Evolutionary conservation across 2,329 filamentous ascomycete genomes (phyloP).

Genomic region (Cladophialophora exuberans): DNA sequence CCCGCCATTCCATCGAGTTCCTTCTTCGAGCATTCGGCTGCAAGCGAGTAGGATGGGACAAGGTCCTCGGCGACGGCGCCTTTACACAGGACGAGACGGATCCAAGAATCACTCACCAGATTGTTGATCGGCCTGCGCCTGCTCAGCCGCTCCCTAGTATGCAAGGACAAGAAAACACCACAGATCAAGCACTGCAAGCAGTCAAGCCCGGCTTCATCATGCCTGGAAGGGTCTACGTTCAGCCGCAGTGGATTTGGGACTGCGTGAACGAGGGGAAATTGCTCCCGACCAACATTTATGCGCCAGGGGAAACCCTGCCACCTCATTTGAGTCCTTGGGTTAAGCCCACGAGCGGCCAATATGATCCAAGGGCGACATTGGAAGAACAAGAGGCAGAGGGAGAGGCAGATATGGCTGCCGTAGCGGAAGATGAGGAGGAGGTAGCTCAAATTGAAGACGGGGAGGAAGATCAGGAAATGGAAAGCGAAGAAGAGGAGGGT

Average conservation of each 20-base stretch:
- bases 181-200: conserved; percentile 35
- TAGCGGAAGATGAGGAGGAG: conserved; percentile 47
- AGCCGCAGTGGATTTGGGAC: conserved; percentile 99
- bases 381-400: conserved; percentile 86
- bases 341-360: conserved; percentile 80
- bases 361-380: conserved; percentile 84
- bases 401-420: conserved; percentile 69
- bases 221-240: conserved; percentile 88
- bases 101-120: conserved; percentile 89
- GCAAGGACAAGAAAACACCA: conserved; percentile 8
- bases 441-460: conserved; percentile 41
- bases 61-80: conserved; percentile 84
- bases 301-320: conserved; percentile 84
- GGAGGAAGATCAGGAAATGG: conserved; percentile 50
- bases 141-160: conserved; percentile 49
- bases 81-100: conserved; percentile 90
- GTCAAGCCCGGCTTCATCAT: conserved; percentile 69
- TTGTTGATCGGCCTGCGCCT: conserved; percentile 80
- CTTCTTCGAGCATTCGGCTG: conserved; percentile 92
- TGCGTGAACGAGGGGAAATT: conserved; percentile 90
- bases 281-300: conserved; percentile 83
- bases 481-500: conserved; percentile 32
- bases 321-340: conserved; percentile 97
- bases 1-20: conserved; percentile 87
- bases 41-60: conserved; percentile 94